Conservation (phyloP, 192 early-diverging fungal species). For the Coemansia sp. region DNA sequence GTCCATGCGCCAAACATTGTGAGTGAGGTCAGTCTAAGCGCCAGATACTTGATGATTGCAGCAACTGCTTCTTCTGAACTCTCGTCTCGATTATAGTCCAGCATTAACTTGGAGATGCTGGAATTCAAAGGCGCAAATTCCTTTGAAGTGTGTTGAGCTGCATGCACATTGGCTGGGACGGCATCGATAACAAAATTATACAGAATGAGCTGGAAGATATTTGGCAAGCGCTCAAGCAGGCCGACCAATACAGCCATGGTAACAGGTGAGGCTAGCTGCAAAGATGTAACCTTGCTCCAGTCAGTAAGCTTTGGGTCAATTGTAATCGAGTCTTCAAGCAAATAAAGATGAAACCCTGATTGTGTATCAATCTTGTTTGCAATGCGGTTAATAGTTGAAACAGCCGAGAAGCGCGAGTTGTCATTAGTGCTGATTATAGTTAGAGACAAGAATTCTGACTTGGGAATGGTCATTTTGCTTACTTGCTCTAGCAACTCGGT, state of each 20-base stretch:
- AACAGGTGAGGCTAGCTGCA: constrained; percentile 5
- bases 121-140: constrained; percentile 4
- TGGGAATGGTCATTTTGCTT: constrained; percentile 1
- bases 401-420: not conserved
- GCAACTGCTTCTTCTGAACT: not conserved
- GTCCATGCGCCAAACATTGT: constrained; percentile 9
- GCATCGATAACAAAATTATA: constrained; percentile 5
- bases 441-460: not conserved
- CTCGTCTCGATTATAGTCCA: constrained; percentile 1
- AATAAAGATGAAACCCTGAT: not conserved
- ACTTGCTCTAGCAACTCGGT: not conserved
- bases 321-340: constrained; percentile 6
- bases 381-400: constrained; percentile 8
- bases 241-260: not conserved
- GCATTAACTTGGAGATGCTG: constrained; percentile 2
- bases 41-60: constrained; percentile 8
- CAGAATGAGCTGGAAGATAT: not conserved
- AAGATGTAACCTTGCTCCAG: constrained; percentile 2
- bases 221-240: constrained; percentile 4
- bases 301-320: constrained; percentile 1
- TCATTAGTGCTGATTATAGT: not conserved
- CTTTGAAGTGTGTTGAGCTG: not conserved
- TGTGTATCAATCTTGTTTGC: not conserved
- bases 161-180: constrained; percentile 6
- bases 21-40: constrained; percentile 4